These are phyloP conservation scores for Dioscorea dumetorum DNA, from an alignment of 106 monocot genomes.

Conservation along the genomic window DNA sequence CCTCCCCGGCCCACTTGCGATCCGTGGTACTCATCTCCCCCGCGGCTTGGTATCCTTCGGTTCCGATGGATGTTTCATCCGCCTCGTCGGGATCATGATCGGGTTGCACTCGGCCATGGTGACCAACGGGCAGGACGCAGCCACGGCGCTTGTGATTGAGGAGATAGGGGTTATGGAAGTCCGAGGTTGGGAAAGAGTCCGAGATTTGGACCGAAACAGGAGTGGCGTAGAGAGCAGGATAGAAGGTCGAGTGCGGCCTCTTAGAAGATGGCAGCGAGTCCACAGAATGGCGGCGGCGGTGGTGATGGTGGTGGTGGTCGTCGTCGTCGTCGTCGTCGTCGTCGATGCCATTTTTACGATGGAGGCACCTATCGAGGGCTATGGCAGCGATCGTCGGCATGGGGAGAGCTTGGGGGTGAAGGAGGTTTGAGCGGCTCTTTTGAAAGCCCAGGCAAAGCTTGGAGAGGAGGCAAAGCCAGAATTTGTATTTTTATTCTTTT, in stretches of 20 bases:
- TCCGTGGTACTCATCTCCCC: background rate
- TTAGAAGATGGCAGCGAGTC: background rate
- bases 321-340: too few relatives aligned
- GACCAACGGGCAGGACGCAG: background rate
- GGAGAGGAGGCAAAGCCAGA: too few relatives aligned
- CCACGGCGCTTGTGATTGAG: constrained; percentile 35
- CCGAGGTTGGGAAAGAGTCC: constrained; percentile 9
- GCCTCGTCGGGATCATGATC: background rate
- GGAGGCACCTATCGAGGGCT: too few relatives aligned
- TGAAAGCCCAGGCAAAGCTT: too few relatives aligned
- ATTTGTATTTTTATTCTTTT: too few relatives aligned
- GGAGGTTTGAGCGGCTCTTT: too few relatives aligned
- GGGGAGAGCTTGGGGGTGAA: too few relatives aligned
- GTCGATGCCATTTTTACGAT: too few relatives aligned
- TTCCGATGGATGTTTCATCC: background rate
- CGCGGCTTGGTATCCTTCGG: background rate
- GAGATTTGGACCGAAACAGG: constrained; percentile 17
- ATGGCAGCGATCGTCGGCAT: too few relatives aligned
- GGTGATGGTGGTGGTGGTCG: too few relatives aligned
- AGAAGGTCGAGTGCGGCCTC: background rate
- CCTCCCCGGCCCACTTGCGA: background rate
- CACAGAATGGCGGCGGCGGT: too few relatives aligned
- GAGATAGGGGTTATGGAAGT: constrained; percentile 24
- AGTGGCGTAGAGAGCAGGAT: constrained; percentile 27
- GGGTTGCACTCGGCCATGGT: background rate